Evolutionary conservation across 78 protist species (phyloP), one percentile per base, ranked within the genome.

Genomic region (Bodo saltans): DNA sequence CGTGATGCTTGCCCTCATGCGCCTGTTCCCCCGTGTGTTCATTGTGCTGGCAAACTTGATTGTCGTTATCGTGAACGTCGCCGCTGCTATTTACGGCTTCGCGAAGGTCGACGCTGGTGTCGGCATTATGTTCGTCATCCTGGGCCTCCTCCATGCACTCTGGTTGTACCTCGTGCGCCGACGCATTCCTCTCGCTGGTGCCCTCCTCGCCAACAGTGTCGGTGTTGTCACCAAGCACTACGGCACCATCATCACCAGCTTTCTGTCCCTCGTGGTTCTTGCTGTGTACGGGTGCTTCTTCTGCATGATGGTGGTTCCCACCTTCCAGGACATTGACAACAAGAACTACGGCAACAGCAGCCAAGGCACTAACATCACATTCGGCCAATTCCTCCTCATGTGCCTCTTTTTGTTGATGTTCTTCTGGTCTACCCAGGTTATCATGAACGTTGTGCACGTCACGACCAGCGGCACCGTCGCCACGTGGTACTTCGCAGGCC

Each of bases 401-500:
- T 33, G 29, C 32, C 34, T 68, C 37, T 79, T 52, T 52, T 81
- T 88, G 27, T 83, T 92, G 72, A 42, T 87, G 0, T 83, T 91
- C 78, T 93, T 53, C 79, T 93, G 91, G 91, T 75, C 83, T 30
- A 3, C 34, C 30, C 86, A 86, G 69, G 89, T 90, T 3, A 84
- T 93, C 69, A 88, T 86, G 79, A 91, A 91, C 34, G 80, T 85
- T 1, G 85, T 87, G 32, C 96, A 93, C 67, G 73, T 81, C 72
- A 84, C 94, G 25, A 42, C 80, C 29, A 35, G 83, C 28, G 95
- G 94, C 38, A 41, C 85, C 37, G 60, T 83, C 25, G 93, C 92
- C 34, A 83, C 90, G 12, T 89, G 91, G 92, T 93, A 89, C 82
- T 93, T 68, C 1, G 8, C 74, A 12, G 68, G 30, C 2, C 90